These are phyloP conservation scores for Suhomyces guaymorum DNA, from an alignment of 1,139 yeast species.

Conservation along the genomic window DNA sequence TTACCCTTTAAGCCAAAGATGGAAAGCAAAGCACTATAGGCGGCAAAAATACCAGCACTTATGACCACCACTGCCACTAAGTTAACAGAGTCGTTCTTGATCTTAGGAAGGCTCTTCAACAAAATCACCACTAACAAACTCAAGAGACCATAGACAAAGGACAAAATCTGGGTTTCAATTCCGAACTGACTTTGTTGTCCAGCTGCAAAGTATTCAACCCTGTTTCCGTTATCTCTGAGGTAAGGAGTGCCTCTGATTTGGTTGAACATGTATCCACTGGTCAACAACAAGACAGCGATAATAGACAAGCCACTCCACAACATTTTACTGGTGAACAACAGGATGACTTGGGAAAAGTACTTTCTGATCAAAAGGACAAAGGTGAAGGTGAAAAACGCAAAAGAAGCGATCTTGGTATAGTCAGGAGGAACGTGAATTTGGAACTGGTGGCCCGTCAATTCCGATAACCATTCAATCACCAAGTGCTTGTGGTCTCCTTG, in stretches of 20 bases:
- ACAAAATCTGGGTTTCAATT: slow-evolving; percentile 75
- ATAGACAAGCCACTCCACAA: slow-evolving; percentile 70
- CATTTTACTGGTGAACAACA: slow-evolving; percentile 28
- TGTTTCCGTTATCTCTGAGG: slow-evolving; percentile 59
- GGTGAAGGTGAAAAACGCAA: slow-evolving; percentile 44
- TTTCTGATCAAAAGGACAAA: slow-evolving; percentile 21
- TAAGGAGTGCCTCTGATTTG: slow-evolving; percentile 78
- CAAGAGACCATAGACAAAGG: slow-evolving; percentile 61
- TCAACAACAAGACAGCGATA: slow-evolving; percentile 66
- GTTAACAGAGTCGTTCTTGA: slow-evolving; percentile 43
- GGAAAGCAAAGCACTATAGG: slow-evolving; percentile 55
- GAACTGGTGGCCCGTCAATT: slow-evolving; percentile 45
- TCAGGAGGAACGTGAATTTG: slow-evolving; percentile 57
- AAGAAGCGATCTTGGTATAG: slow-evolving; percentile 51
- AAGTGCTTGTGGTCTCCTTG: slow-evolving; percentile 53
- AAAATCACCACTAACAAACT: slow-evolving; percentile 52
- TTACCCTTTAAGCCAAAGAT: slow-evolving; percentile 59
- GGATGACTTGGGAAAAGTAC: slow-evolving; percentile 37
- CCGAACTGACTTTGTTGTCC: slow-evolving; percentile 80
- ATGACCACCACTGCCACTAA: slow-evolving; percentile 45
- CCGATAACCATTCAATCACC: slow-evolving; percentile 40
- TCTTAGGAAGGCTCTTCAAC: slow-evolving; percentile 48
- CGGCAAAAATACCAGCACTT: slow-evolving; percentile 43
- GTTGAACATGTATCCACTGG: slow-evolving; percentile 92
- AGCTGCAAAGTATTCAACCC: slow-evolving; percentile 58